phyloP scores from a whole-genome alignment of 2,329 filamentous ascomycete species.

The Colletotrichum tropicale region DNA sequence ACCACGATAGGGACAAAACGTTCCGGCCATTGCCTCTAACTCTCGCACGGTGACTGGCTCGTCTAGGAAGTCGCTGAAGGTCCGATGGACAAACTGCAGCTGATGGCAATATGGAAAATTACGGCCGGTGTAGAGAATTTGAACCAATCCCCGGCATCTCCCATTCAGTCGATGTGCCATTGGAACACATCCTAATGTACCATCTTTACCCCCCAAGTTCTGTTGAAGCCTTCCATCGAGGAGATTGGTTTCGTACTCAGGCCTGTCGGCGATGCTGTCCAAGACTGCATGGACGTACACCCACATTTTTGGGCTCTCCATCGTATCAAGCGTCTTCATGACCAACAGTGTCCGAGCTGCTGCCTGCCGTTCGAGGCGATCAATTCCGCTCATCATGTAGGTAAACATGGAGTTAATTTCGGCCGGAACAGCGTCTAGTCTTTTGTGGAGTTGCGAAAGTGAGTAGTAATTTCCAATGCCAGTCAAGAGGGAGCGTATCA shows the following conservation, averaged over 20 bases:
- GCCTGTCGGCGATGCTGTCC: not conserved
- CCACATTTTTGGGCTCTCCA: not conserved
- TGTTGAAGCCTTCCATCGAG: not conserved
- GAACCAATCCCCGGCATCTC: not conserved
- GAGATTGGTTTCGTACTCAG: not conserved
- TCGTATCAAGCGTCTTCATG: not conserved
- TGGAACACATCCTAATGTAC: not conserved
- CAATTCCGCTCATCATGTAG: not conserved
- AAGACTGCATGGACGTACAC: not conserved
- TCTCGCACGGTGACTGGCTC: not conserved
- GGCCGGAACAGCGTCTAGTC: not conserved
- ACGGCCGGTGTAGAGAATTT: not conserved
- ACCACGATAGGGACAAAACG: not conserved
- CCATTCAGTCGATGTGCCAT: not conserved
- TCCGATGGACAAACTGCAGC: not conserved
- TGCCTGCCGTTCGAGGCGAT: not conserved
- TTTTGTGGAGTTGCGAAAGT: not conserved
- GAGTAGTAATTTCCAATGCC: constrained; percentile 5
- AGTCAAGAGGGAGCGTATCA: constrained; percentile 9
- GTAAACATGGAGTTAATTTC: not conserved
- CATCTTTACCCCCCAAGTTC: not conserved
- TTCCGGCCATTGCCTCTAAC: not conserved
- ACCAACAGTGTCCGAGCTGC: not conserved
- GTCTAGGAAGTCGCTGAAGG: not conserved
- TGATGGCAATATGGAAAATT: not conserved